These are phyloP conservation scores for Claviceps paspali DNA, from an alignment of 2,329 filamentous ascomycete species.

Conservation along the genomic window DNA sequence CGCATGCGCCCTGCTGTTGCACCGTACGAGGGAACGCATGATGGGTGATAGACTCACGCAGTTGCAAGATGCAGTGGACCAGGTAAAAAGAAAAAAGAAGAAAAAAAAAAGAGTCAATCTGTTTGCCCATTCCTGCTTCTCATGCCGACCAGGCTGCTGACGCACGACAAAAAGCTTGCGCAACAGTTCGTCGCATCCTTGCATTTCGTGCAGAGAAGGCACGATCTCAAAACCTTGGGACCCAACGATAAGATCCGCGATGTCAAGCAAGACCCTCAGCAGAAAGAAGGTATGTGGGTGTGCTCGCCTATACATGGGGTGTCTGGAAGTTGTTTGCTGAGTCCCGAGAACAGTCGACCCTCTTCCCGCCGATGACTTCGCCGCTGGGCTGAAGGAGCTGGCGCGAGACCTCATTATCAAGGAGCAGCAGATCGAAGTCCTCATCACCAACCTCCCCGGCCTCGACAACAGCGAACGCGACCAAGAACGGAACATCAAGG, in stretches of 20 bases:
- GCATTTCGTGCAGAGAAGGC: constrained; percentile 51
- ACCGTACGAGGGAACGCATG: too few relatives aligned
- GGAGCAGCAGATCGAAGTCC: constrained; percentile 66
- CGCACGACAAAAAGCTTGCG: constrained; percentile 34
- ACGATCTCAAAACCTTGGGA: constrained; percentile 46
- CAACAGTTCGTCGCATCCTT: constrained; percentile 54
- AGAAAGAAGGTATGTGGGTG: constrained; percentile 29
- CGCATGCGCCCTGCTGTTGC: too few relatives aligned
- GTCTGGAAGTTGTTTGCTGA: constrained; percentile 5
- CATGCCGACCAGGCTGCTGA: constrained; percentile 5
- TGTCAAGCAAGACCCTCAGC: constrained; percentile 36
- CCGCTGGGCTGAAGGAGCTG: constrained; percentile 53
- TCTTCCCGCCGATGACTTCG: constrained; percentile 47
- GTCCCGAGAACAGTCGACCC: constrained; percentile 34
- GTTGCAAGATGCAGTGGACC: constrained; percentile 71
- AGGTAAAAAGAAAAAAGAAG: too few relatives aligned
- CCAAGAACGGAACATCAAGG: constrained; percentile 52
- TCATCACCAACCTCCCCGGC: constrained; percentile 62
- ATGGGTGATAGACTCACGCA: constrained; percentile 72
- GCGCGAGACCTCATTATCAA: constrained; percentile 64
- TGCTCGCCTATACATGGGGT: too few relatives aligned
- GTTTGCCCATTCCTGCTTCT: neutral
- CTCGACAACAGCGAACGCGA: constrained; percentile 65
- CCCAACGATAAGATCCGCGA: constrained; percentile 44
- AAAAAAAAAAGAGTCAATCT: too few relatives aligned